These are phyloP conservation scores for Plectosphaerella plurivora DNA, from an alignment of 2,329 filamentous ascomycete genomes.

Conservation along the genomic window DNA sequence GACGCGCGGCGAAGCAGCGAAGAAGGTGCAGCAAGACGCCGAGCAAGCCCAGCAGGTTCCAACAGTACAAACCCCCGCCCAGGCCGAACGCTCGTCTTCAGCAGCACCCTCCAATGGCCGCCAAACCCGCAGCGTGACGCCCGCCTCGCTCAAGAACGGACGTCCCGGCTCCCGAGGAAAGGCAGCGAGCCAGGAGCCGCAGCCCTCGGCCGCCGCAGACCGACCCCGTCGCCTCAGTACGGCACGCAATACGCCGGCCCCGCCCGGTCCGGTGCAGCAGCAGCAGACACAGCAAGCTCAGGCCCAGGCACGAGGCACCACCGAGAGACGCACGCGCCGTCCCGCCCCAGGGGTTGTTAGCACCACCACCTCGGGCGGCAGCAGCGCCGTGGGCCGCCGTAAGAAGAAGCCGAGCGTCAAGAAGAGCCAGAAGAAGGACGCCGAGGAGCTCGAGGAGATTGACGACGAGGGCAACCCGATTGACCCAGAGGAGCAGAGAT, in stretches of 20 bases:
- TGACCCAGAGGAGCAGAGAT: constrained; percentile 70
- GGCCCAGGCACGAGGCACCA: neutral
- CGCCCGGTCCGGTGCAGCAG: constrained; percentile 29
- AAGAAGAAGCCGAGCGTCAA: constrained; percentile 56
- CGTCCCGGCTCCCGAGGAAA: constrained; percentile 47
- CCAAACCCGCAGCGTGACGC: constrained; percentile 30
- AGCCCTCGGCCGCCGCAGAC: constrained; percentile 44
- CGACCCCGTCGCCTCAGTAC: constrained; percentile 53
- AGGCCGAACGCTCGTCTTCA: constrained; percentile 12
- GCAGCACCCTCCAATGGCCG: constrained; percentile 21
- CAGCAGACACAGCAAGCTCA: constrained; percentile 1
- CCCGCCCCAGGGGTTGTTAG: constrained; percentile 71
- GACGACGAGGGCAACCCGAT: constrained; percentile 67
- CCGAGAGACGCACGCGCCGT: constrained; percentile 42
- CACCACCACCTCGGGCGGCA: constrained; percentile 55
- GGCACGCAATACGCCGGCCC: constrained; percentile 52
- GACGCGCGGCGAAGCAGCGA: constrained; percentile 37
- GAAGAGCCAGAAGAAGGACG: constrained; percentile 49
- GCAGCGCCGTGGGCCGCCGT: constrained; percentile 66
- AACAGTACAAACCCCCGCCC: constrained; percentile 5
- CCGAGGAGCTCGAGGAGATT: constrained; percentile 52
- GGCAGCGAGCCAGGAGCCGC: constrained; percentile 46
- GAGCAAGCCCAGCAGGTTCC: constrained; percentile 1
- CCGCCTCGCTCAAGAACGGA: constrained; percentile 24
- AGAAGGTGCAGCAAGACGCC: constrained; percentile 30